Percentiles rank a stretch among this genome's conserved stretches.
phyloP scores from a whole-genome alignment of 805 yeast genomes.

The Lachancea lanzarotensis region DNA sequence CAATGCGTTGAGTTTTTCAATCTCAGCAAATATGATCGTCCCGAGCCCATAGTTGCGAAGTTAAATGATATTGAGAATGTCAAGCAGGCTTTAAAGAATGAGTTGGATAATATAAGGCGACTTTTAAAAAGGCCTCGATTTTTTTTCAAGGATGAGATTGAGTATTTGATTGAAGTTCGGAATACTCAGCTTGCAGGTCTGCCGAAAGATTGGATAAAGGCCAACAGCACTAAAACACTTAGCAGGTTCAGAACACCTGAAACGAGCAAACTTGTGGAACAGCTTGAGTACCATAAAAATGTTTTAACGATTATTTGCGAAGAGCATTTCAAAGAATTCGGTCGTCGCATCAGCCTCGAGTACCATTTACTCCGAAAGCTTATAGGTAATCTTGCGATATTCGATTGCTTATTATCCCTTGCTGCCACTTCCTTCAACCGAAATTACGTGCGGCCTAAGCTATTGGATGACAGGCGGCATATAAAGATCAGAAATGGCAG shows the following conservation, averaged over 20 bases:
- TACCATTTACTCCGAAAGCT: slow-evolving; percentile 37
- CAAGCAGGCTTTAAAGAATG: slow-evolving; percentile 44
- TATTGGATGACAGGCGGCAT: slow-evolving; percentile 39
- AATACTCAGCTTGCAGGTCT: slow-evolving; percentile 48
- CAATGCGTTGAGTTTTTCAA: slow-evolving; percentile 42
- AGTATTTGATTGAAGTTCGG: slow-evolving; percentile 71
- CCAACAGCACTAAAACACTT: slow-evolving; percentile 60
- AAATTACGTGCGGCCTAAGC: slow-evolving; percentile 44
- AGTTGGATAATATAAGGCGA: slow-evolving; percentile 42
- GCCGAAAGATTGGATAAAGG: slow-evolving; percentile 73
- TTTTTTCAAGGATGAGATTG: slow-evolving; percentile 54
- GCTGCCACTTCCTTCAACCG: slow-evolving; percentile 50
- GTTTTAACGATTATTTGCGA: slow-evolving; percentile 29
- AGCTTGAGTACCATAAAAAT: slow-evolving; percentile 56
- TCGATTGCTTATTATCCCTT: slow-evolving; percentile 65
- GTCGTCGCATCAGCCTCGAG: slow-evolving; percentile 33
- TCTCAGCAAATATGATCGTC: slow-evolving; percentile 31
- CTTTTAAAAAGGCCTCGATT: slow-evolving; percentile 51
- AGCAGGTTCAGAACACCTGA: slow-evolving; percentile 68
- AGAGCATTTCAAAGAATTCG: slow-evolving; percentile 30
- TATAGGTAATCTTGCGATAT: slow-evolving; percentile 42
- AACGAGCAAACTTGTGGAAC: slow-evolving; percentile 44
- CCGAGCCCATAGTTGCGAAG: slow-evolving; percentile 37
- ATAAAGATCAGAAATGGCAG: slow-evolving; percentile 52
- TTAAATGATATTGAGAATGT: slow-evolving; percentile 37